Percentiles rank a stretch among this genome's conserved stretches.
Evolutionary conservation across 192 early-diverging fungal genomes (phyloP).

Genomic region (Coemansia sp.): DNA sequence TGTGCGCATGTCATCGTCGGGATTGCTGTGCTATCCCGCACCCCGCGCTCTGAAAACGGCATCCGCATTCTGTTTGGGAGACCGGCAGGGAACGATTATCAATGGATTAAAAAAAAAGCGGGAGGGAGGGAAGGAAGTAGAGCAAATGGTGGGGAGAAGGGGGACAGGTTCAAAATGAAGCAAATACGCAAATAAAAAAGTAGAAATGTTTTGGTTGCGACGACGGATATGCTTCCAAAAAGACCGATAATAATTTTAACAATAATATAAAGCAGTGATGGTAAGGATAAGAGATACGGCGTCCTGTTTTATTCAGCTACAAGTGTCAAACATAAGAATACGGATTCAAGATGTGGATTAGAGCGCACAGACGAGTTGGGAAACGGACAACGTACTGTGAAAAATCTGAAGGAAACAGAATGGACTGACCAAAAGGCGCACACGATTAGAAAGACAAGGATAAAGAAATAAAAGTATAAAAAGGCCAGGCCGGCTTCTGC

Average conservation of each 20-base stretch:
- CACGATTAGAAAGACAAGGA: not conserved
- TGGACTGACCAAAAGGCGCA: not conserved
- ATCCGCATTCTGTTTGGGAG: slow-evolving; percentile 12
- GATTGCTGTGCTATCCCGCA: slow-evolving; percentile 52
- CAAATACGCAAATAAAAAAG: slow-evolving; percentile 8
- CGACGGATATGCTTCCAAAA: not conserved
- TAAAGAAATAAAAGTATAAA: slow-evolving; percentile 1
- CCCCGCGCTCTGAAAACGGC: slow-evolving; percentile 34
- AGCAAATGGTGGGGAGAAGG: too few species aligned
- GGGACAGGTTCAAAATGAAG: too few species aligned
- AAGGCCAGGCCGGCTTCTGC: not conserved
- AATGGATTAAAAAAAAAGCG: not conserved
- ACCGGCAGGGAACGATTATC: not conserved
- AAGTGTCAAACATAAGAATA: slow-evolving; percentile 2
- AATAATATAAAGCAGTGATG: not conserved
- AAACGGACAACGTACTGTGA: not conserved
- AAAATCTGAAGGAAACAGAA: not conserved
- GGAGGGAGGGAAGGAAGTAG: not conserved
- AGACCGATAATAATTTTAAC: not conserved
- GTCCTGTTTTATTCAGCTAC: not conserved
- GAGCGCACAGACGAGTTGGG: not conserved
- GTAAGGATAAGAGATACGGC: not conserved
- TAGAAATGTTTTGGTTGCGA: too few species aligned
- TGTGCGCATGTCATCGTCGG: slow-evolving; percentile 56
- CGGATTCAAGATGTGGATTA: not conserved